Base-by-base conservation (phyloP, 352 stramenopile species). In the Pythium insidiosum region DNA sequence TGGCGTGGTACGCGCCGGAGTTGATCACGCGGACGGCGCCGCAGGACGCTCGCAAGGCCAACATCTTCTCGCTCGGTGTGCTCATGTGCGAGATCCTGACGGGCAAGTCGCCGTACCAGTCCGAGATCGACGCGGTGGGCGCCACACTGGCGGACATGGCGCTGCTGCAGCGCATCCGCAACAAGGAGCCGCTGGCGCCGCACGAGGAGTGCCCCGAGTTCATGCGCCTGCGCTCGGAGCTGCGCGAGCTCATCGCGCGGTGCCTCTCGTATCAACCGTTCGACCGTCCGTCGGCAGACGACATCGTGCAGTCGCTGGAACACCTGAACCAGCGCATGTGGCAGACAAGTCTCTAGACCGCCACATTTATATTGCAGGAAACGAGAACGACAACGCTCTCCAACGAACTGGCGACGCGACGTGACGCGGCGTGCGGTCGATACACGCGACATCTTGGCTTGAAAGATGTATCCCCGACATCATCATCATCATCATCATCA, bases 41-140 rank as follows among this genome's bases (percentile, higher is more conserved):
- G 38, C n/a, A n/a, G n/a, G 52, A 64, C 30, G 38, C 42, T 26
- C 42, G 44, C 35, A 53, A 59, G 30, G 54, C 49, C 19, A 58
- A 68, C 25, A 54, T 68, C n/a, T 68, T 61, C 28, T 39, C 59
- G 9, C 41, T 68, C 4, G 59, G 54, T 21, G 43, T 68, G 20
- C 25, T 68, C 34, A 50, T 68, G 6, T 37, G 48, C n/a, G 59
- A 68, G 43, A 58, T 68, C 18, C 53, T 54, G 25, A 64, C 59
- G 24, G 49, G 59, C 9, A 18, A 35, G 34, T 41, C 35, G 13
- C 59, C 59, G 21, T 68, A 63, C 43, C 49, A 63, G 38, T 49
- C 21, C 13, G 25, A 34, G 11, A 35, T 63, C 15, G 49, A 63
- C 26, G 49, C 38, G n/a, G 31, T 58, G 4, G 54, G 54, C 38